Percentiles rank a stretch among this genome's conserved stretches.
Conservation (phyloP, 805 yeast genomes). For the Cyberlindnera misumaiensis region DNA sequence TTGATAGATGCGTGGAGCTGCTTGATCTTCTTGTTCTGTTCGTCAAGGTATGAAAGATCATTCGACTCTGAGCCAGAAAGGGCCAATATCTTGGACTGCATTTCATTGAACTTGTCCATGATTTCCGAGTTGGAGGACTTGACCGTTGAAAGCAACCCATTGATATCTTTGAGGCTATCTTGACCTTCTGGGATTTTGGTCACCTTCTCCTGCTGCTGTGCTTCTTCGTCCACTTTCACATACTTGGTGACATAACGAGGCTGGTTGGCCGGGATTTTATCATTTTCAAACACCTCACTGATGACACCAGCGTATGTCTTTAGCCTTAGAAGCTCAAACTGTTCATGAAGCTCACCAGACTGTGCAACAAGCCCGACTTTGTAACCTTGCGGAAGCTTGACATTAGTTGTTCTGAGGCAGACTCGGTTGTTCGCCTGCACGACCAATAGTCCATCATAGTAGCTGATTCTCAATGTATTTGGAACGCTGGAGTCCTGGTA, state of each 20-base stretch:
- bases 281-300: constrained; percentile 51
- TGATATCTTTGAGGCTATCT: constrained; percentile 3
- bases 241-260: constrained; percentile 39
- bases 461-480: constrained; percentile 57
- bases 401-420: constrained; percentile 57
- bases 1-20: constrained; percentile 2
- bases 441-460: constrained; percentile 45
- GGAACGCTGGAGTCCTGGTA: constrained; percentile 71
- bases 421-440: constrained; percentile 68
- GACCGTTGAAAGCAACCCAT: constrained; percentile 7
- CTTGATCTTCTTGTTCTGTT: constrained; percentile 12
- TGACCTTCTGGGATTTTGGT: not conserved
- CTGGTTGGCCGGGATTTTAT: constrained; percentile 39
- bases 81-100: constrained; percentile 17
- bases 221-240: constrained; percentile 30
- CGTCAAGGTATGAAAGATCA: constrained; percentile 19
- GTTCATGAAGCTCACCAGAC: constrained; percentile 41
- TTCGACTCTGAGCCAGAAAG: constrained; percentile 8
- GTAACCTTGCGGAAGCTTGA: constrained; percentile 38
- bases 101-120: constrained; percentile 6
- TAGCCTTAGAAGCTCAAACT: constrained; percentile 58
- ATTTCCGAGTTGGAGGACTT: constrained; percentile 16
- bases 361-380: constrained; percentile 50
- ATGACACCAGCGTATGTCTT: constrained; percentile 48
- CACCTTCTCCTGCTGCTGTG: constrained; percentile 14